These are phyloP conservation scores for Penicillium fuscoglaucum DNA, from an alignment of 2,329 filamentous ascomycete genomes.

Conservation along the genomic window DNA sequence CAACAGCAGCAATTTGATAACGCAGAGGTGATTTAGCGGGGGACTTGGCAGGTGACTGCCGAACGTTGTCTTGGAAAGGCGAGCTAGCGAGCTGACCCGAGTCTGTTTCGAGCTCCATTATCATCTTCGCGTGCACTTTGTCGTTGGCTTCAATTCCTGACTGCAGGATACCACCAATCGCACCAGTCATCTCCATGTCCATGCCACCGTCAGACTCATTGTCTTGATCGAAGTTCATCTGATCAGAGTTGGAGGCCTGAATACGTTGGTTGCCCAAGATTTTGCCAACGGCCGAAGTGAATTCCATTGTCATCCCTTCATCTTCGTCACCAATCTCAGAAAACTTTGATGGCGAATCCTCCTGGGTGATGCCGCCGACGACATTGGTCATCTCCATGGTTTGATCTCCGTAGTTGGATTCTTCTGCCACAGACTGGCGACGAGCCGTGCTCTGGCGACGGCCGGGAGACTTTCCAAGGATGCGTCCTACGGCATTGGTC, in stretches of 20 bases:
- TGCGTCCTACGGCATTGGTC: constrained; percentile 77
- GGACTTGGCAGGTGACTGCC: constrained; percentile 30
- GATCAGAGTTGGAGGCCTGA: constrained; percentile 20
- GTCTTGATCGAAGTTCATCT: constrained; percentile 28
- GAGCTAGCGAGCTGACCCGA: constrained; percentile 50
- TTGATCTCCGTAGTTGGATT: constrained; percentile 50
- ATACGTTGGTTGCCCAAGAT: constrained; percentile 34
- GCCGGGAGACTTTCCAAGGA: constrained; percentile 55
- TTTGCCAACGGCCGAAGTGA: constrained; percentile 48
- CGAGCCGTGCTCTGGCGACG: constrained; percentile 39
- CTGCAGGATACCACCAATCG: constrained; percentile 54
- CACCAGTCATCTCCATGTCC: constrained; percentile 63
- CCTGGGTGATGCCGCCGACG: constrained; percentile 42
- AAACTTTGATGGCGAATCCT: constrained; percentile 16
- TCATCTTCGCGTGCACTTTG: constrained; percentile 53
- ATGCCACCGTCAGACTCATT: constrained; percentile 29
- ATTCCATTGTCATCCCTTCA: constrained; percentile 52
- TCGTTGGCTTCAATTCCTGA: constrained; percentile 42
- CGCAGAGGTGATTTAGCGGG: constrained; percentile 26
- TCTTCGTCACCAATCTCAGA: constrained; percentile 33
- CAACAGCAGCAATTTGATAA: constrained; percentile 41
- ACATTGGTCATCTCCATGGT: constrained; percentile 51
- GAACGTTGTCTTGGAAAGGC: constrained; percentile 45
- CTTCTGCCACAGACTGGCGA: constrained; percentile 45
- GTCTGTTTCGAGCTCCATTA: constrained; percentile 61